Evolutionary conservation across 257 asterid genomes (phyloP).

Genomic region (Forsythia viridissima): DNA sequence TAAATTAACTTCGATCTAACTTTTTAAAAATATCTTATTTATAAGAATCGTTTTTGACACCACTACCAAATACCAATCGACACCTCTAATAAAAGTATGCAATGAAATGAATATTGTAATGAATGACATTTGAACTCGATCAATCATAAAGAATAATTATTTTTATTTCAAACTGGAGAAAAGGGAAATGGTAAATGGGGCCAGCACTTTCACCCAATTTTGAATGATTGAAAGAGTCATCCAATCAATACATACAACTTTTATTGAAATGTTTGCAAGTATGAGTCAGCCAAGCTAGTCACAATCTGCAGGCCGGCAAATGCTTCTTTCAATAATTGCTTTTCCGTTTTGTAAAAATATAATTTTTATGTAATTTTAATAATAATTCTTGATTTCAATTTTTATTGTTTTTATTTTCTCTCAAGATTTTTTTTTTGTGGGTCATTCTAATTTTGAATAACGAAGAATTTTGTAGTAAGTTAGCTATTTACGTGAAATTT

Average conservation of each 20-base stretch:
- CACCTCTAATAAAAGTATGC: background rate
- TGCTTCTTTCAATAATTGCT: background rate
- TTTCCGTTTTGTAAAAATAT: too few relatives aligned
- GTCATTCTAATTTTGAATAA: too few relatives aligned
- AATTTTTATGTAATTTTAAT: too few relatives aligned
- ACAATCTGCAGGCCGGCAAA: slow-evolving; percentile 14
- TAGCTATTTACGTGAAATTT: too few relatives aligned
- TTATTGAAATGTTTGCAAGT: slow-evolving; percentile 8
- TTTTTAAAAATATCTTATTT: too few relatives aligned
- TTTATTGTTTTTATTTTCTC: too few relatives aligned
- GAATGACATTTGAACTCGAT: background rate
- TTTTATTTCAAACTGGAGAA: background rate
- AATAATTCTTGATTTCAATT: too few relatives aligned
- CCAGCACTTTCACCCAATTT: slow-evolving; percentile 6
- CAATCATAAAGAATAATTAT: background rate
- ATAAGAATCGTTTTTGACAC: too few relatives aligned
- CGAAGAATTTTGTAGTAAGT: too few relatives aligned
- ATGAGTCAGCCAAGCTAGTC: slow-evolving; percentile 15
- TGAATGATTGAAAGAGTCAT: slow-evolving; percentile 19
- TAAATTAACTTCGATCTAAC: too few relatives aligned
- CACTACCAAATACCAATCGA: too few relatives aligned
- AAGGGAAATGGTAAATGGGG: slow-evolving; percentile 1
- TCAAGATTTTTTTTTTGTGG: too few relatives aligned
- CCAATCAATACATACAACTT: background rate
- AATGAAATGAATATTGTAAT: slow-evolving; percentile 8